phyloP scores from a whole-genome alignment of 345 rosid genomes.

The Citrus maxima region DNA sequence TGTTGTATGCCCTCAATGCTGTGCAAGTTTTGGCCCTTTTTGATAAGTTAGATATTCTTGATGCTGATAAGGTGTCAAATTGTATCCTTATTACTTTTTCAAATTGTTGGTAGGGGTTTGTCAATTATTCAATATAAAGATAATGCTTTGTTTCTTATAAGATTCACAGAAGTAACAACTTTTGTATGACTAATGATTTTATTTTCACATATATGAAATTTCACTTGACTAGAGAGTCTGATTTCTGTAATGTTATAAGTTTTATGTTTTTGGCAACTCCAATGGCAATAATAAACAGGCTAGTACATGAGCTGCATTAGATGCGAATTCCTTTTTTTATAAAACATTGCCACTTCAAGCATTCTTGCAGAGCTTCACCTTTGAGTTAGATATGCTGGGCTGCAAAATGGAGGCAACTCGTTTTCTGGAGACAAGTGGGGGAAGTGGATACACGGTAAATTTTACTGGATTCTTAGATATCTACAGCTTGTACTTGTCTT shows the following conservation, averaged over 20 bases:
- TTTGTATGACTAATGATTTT: not conserved
- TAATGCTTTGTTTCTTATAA: not conserved
- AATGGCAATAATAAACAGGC: not conserved
- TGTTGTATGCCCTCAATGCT: conserved; percentile 71
- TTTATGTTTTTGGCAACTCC: not conserved
- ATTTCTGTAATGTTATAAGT: not conserved
- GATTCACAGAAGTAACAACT: not conserved
- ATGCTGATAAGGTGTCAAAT: conserved; percentile 54
- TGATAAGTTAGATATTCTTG: conserved; percentile 68
- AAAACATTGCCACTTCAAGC: not conserved
- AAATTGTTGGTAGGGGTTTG: conserved; percentile 6
- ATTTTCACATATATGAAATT: not conserved
- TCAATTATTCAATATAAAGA: not conserved
- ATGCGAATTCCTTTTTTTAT: not conserved
- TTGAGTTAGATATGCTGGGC: too few relatives aligned
- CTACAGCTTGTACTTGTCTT: not conserved
- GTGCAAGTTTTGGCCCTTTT: conserved; percentile 75
- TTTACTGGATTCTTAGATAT: conserved; percentile 6
- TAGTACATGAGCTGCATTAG: not conserved
- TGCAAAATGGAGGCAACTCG: too few relatives aligned
- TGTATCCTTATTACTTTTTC: too few relatives aligned
- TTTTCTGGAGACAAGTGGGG: conserved; percentile 90
- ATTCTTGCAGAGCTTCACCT: conserved; percentile 3
- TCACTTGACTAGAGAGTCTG: not conserved
- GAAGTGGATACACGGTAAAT: conserved; percentile 88